These are phyloP conservation scores for Nigrograna mackinnonii DNA, from an alignment of 2,329 filamentous ascomycete species.

Conservation along the genomic window DNA sequence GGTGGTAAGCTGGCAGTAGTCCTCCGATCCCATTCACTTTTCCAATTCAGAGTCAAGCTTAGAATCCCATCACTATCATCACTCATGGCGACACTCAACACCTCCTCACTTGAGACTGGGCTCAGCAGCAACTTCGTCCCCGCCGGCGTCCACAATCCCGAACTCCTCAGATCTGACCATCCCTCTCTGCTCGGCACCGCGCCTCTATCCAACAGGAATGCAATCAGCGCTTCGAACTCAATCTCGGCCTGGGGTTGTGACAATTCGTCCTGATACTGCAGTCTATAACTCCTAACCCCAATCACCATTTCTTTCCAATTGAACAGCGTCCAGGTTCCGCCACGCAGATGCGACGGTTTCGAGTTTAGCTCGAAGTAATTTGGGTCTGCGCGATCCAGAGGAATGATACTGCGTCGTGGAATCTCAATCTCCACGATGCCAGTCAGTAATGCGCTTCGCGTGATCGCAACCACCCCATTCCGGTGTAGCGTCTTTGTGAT, in stretches of 20 bases:
- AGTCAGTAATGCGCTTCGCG: constrained; percentile 66
- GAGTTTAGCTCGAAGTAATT: constrained; percentile 63
- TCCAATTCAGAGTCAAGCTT: constrained; percentile 22
- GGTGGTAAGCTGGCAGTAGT: constrained; percentile 23
- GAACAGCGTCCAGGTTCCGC: constrained; percentile 67
- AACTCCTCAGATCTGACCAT: constrained; percentile 20
- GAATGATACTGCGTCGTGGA: constrained; percentile 66
- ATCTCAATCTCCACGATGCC: constrained; percentile 69
- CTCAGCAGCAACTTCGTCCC: constrained; percentile 27
- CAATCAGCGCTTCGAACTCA: constrained; percentile 63
- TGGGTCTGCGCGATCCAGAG: constrained; percentile 58
- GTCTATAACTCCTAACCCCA: constrained; percentile 63
- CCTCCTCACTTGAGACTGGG: constrained; percentile 19
- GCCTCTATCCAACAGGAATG: constrained; percentile 66
- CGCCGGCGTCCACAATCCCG: constrained; percentile 32
- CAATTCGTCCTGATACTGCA: constrained; percentile 62
- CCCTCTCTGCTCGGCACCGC: constrained; percentile 41
- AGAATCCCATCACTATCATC: constrained; percentile 33
- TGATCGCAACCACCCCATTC: constrained; percentile 61
- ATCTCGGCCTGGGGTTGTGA: constrained; percentile 53
- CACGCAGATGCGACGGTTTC: constrained; percentile 58
- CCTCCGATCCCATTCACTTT: constrained; percentile 21
- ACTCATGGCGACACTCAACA: constrained; percentile 24
- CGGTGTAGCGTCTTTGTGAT: constrained; percentile 63
- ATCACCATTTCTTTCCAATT: constrained; percentile 68